Evolutionary conservation across 805 yeast genomes (phyloP), one percentile per base, ranked within the genome.

Genomic region (Candida chauliodis): DNA sequence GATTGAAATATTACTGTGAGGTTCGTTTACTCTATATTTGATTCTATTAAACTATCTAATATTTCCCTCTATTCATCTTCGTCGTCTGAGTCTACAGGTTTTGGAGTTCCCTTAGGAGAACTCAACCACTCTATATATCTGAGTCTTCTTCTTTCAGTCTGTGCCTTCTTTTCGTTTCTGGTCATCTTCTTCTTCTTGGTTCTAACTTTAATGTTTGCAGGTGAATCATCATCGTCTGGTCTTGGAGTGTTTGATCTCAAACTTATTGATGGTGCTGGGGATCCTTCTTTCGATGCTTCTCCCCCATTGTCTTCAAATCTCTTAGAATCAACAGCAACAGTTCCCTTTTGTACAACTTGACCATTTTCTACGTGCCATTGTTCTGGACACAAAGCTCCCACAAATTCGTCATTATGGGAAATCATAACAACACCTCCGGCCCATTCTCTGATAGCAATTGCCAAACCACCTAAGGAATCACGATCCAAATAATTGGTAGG

Each of bases 321-420:
- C 33, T 79, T 73, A 44, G 73, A 69, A 56, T 89, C 95, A 41
- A 91, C 80, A 36, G 75, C 82, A 19, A 79, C 78, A 42, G 77
- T 76, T 46, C 95, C 95, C 70, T 81, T 85, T 52, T 83, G 88
- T 18, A 85, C 84, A 70, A 91, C 81, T 43, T 75, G 75, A 61
- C 98, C 98, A 55, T 90, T 84, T 61, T 88, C 95, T 41, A 91
- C 95, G 51, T 84, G 79, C 99, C 99, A 91, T 66, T 90, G 97
- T 69, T 91, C 99, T 26, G 98, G 98, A 63, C 98, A 90, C 53
- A 91, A 69, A 5, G 98, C 98, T 39, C 97, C 95, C 30, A 90
- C 96, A 51, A 91, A 91, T 66, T 91, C 99, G 55, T 82, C 83
- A 72, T 91, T 91, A 72, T 91, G 99, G 47, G 98, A 90, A 67